Evolutionary conservation across 371 early-diverging fungal genomes (phyloP).

Genomic region (Mucor lusitanicus): DNA sequence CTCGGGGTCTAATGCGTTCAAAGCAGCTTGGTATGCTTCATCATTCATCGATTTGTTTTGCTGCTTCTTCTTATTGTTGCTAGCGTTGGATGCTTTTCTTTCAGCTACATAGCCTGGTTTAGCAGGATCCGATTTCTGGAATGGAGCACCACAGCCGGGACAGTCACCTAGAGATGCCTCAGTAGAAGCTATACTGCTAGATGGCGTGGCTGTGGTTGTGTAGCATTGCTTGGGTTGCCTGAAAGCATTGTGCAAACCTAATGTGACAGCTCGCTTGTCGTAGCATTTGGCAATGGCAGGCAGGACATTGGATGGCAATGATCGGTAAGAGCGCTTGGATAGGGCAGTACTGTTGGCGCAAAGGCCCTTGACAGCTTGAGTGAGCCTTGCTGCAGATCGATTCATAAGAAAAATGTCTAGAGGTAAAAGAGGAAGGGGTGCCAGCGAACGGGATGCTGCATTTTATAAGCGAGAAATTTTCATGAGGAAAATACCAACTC

Average conservation of each 20-base stretch:
- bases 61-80: not conserved
- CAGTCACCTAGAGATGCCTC: conserved; percentile 38
- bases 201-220: not conserved
- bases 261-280: not conserved
- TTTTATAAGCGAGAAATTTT: not conserved
- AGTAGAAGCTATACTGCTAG: too few relatives aligned
- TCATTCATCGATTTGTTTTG: conserved; percentile 37
- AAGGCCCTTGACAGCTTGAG: not conserved
- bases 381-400: not conserved
- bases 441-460: not conserved
- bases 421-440: not conserved
- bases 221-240: not conserved
- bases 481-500: not conserved
- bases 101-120: conserved; percentile 58
- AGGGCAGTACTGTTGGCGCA: not conserved
- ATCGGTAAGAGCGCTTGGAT: not conserved
- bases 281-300: not conserved
- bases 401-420: not conserved
- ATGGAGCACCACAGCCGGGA: conserved; percentile 72
- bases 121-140: conserved; percentile 47
- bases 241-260: not conserved
- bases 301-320: not conserved
- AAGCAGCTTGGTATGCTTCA: conserved; percentile 34
- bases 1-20: conserved; percentile 36
- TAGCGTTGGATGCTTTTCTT: conserved; percentile 16